A percentile compares a stretch with the other conserved stretches of the same genome.
Evolutionary conservation across 306 rosid genomes (phyloP).

Genomic region (Chamaecrista fasciculata): DNA sequence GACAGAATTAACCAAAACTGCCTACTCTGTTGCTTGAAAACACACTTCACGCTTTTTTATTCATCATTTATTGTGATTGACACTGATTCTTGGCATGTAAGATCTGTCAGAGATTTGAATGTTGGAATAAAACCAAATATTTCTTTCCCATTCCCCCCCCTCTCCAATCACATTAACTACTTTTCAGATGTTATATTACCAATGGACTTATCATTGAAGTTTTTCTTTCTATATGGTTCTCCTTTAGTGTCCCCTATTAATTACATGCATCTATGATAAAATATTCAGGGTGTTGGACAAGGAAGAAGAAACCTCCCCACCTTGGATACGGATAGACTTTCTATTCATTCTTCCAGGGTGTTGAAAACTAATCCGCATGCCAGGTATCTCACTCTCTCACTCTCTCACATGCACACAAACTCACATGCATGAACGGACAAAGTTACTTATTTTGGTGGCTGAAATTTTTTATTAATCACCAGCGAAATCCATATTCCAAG

Average conservation of each 20-base stretch:
- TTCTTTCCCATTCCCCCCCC: background rate
- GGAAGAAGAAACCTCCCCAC: conserved; percentile 50
- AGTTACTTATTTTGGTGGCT: conserved; percentile 28
- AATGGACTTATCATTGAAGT: conserved; percentile 7
- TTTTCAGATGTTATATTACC: conserved; percentile 7
- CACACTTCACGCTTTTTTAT: background rate
- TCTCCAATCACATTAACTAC: background rate
- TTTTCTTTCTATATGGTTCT: conserved; percentile 5
- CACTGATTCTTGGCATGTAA: background rate
- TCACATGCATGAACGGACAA: background rate
- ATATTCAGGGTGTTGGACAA: conserved; percentile 71
- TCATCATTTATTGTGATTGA: background rate
- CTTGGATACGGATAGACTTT: conserved; percentile 81
- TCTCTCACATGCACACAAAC: background rate
- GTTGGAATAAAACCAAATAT: background rate
- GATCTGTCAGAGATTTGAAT: background rate
- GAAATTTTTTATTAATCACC: conserved; percentile 44
- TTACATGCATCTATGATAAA: conserved; percentile 29
- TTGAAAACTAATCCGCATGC: conserved; percentile 61
- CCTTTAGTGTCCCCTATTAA: conserved; percentile 10
- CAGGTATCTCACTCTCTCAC: conserved; percentile 50
- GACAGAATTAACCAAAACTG: conserved; percentile 3
- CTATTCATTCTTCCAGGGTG: conserved; percentile 88
- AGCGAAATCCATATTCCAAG: conserved; percentile 79
- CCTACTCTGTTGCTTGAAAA: background rate